Base-by-base conservation (phyloP, 2,329 filamentous ascomycete genomes). In the Penicillium aurantiogriseum region DNA sequence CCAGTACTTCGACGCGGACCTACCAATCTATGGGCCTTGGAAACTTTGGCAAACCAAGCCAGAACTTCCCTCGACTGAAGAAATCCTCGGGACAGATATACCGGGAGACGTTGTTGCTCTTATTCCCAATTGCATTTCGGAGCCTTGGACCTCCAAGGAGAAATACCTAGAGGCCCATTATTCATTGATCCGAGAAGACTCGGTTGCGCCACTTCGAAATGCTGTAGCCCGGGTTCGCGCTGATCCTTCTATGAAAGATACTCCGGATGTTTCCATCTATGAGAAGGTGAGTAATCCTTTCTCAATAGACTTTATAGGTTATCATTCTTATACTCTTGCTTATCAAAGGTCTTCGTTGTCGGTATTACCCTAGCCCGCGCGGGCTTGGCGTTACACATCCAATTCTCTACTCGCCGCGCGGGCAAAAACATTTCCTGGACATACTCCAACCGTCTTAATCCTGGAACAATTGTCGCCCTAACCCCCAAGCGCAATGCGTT, bases 101-200 rank as follows among this genome's bases (percentile, higher is more conserved):
- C 53, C 56, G 9, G 54, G 60, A 10, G 61, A 66, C 17, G 64
- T 67, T 38, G 66, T 71, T 9, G 60, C 57, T 23, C 66, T 79
- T 2, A 64, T 74, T 4, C 65, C 76, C 0, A 91, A 91, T 64
- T 76, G 76, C 7, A 76, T 86, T 21, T 61, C 81, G 0, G 78
- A 79, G 0, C 77, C 85, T 0, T 93, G 87, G 79, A 61, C 74
- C 0, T 84, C 79, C 5, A 87, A 84, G 45, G 80, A 85, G 1
- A 78, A 81, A 0, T 96, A 96, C 57, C 77, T 96, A 0, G 78
- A 84, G 33, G 82, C 85, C 0, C 90, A 95, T 49, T 96, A 94
- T 68, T 79, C 85, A 3, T 81, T 96, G 2, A 79, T 91, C 8
- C 83, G 92, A 3, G 89, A 91, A 67, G 91, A 96, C 68, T 84